Base-by-base conservation (phyloP, 768 basidiomycete genomes). In the Rubroboletus satanas region DNA sequence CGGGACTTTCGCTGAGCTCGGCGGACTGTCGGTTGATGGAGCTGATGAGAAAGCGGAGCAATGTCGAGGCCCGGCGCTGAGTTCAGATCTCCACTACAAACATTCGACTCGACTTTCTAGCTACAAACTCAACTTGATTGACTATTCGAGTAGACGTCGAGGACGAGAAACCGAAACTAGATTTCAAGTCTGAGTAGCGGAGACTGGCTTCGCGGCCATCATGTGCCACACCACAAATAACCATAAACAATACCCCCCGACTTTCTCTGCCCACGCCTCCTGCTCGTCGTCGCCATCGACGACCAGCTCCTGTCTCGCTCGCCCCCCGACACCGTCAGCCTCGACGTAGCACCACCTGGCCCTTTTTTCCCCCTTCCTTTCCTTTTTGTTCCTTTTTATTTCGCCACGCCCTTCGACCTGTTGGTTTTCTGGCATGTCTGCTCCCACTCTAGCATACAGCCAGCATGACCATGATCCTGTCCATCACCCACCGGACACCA, bases 401-500 rank as follows among this genome's bases (percentile, higher is more conserved):
- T 36, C 46, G 46, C 21, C 21, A 21, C 21, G 21, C 21, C 1
- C 21, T 21, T 48, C 36, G 23, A 28, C 36, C 15, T n/a, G 18
- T 28, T 44, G 28, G 43, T 28, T n/a, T 11, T 61, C 65, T 59
- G 62, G 61, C 58, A 79, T 79, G 78, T 78, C 77, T 63, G 59
- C 66, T 47, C 63, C 73, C 43, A 54, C 72, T 36, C 61, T 65
- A 45, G 69, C 69, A 71, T 73, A 60, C 73, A 76, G 54, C 70
- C 76, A 64, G 70, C 69, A 69, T 61, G 70, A 71, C 62, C 70
- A 73, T 68, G 73, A 67, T 64, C 59, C 65, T 29, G 21, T 18
- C 10, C 66, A 48, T 4, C 48, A 28, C 17, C 35, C 28, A 9
- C 37, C 11, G 78, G 80, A 81, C 67, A 75, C 77, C 61, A 79